Evolutionary conservation across 2,329 filamentous ascomycete species (phyloP).

Genomic region (Cryphonectria carpinicola): DNA sequence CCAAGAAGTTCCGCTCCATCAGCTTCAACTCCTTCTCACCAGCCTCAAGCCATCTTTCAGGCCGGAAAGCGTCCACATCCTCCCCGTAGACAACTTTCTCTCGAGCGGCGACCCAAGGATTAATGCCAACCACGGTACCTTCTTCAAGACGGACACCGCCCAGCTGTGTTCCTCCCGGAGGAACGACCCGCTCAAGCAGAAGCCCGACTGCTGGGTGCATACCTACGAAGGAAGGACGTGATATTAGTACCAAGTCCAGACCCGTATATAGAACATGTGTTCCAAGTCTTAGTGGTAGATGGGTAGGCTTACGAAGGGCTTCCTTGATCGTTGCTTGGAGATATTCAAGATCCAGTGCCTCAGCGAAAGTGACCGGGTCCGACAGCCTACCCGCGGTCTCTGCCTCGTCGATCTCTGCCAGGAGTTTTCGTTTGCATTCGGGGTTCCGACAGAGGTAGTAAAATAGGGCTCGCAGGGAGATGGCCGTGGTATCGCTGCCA

Average conservation of each 20-base stretch:
- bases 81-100: slow-evolving; percentile 42
- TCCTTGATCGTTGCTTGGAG: slow-evolving; percentile 55
- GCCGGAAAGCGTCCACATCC: slow-evolving; percentile 49
- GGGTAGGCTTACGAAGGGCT: slow-evolving; percentile 40
- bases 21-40: slow-evolving; percentile 36
- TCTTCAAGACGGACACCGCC: slow-evolving; percentile 46
- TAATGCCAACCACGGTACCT: slow-evolving; percentile 49
- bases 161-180: slow-evolving; percentile 42
- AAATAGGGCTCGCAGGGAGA: slow-evolving; percentile 48
- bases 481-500: slow-evolving; percentile 55
- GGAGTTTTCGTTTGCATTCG: slow-evolving; percentile 43
- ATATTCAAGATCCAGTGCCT: slow-evolving; percentile 47
- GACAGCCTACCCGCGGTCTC: slow-evolving; percentile 36
- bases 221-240: not conserved
- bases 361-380: slow-evolving; percentile 40
- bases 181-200: slow-evolving; percentile 39
- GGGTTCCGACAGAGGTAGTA: slow-evolving; percentile 51
- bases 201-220: slow-evolving; percentile 48
- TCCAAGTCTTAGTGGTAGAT: slow-evolving; percentile 22
- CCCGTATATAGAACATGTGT: slow-evolving; percentile 7
- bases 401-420: slow-evolving; percentile 46
- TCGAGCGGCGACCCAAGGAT: slow-evolving; percentile 44
- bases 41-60: slow-evolving; percentile 53
- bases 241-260: not conserved
- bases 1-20: slow-evolving; percentile 37